Base-by-base conservation (phyloP, 2,329 filamentous ascomycete species). In the Nigrospora sphaerica region DNA sequence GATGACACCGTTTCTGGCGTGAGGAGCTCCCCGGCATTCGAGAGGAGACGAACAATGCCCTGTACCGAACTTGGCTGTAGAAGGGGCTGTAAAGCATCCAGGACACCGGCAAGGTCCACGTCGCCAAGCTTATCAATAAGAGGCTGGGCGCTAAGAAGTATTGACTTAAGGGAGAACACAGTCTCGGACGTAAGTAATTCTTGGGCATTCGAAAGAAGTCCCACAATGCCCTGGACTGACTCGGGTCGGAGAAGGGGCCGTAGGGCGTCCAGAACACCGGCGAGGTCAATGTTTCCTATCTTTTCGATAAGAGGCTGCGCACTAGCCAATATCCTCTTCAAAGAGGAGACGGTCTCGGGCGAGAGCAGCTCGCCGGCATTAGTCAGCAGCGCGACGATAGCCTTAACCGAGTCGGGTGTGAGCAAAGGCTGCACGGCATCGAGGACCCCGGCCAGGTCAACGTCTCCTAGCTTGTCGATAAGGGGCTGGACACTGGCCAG, bases 201-300 rank as follows among this genome's bases (percentile, higher is more conserved):
- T 32, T 63, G 57, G 0, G 64, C 64, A 6, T 67, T 65, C 0
- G 50, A 50, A 13, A 69, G 51, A 3, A 69, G 51, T n/a, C 49
- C 49, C 4, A 62, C 53, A 2, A 67, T 52, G 2, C 62, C 61
- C 17, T 60, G 54, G 31, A 70, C 53, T 0, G 62, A 62, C 0
- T 64, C 53, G 6, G 60, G 49, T 5, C 58, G 62, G 0, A 70
- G 51, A 0, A 71, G 49, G 0, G 67, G 66, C 6, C 56, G 55
- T 2, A 69, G 37, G 3, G 65, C 59, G 12, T 63, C 54, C 6
- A 65, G 54, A 6, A 65, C 46, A 5, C 55, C 56, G 42, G 59
- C 50, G 4, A 61, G 49, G 46, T 61, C 53, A 12, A 66, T 48
- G 33, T 62, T 52, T 28, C 49, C 49, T 7, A 66, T 42, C 32